These are phyloP conservation scores for Albatrellus ellisii DNA, from an alignment of 768 basidiomycete species.

Conservation along the genomic window DNA sequence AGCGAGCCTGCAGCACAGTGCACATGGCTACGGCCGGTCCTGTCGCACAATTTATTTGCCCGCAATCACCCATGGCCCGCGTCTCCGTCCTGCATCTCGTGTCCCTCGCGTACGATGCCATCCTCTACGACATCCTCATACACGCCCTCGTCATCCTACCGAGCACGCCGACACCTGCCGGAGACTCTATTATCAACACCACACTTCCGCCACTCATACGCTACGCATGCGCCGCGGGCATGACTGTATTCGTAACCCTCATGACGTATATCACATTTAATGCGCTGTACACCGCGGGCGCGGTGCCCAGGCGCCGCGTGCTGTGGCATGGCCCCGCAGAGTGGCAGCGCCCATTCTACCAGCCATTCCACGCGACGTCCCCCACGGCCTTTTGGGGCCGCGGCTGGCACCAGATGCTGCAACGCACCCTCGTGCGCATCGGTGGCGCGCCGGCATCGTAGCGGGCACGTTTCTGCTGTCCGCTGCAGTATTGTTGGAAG, in stretches of 20 bases:
- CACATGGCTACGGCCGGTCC: conserved; percentile 8
- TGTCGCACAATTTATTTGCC: conserved; percentile 7
- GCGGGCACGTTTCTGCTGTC: conserved; percentile 50
- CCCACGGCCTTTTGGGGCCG: conserved; percentile 25
- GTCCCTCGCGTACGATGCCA: neutral
- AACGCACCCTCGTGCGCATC: conserved; percentile 19
- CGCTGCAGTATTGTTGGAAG: no score
- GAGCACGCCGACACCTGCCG: neutral
- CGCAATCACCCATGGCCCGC: neutral
- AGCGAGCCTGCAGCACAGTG: conserved; percentile 7
- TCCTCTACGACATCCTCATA: conserved; percentile 1
- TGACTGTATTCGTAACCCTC: conserved; percentile 1
- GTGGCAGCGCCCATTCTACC: conserved; percentile 22
- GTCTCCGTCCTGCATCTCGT: neutral
- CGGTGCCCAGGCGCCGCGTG: conserved; percentile 16
- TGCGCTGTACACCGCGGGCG: conserved; percentile 15
- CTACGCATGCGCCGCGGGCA: neutral
- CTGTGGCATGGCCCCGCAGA: conserved; percentile 18
- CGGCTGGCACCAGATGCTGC: conserved; percentile 26
- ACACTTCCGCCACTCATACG: neutral
- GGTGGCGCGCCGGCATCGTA: conserved; percentile 26
- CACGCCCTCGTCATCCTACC: conserved; percentile 4
- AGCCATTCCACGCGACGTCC: conserved; percentile 25
- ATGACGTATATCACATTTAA: conserved; percentile 8
- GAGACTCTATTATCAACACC: conserved; percentile 2